A percentile compares a stretch with the other conserved stretches of the same genome.
Conservation (phyloP, 208 protist species). For the Wallacemonas rigidus region DNA sequence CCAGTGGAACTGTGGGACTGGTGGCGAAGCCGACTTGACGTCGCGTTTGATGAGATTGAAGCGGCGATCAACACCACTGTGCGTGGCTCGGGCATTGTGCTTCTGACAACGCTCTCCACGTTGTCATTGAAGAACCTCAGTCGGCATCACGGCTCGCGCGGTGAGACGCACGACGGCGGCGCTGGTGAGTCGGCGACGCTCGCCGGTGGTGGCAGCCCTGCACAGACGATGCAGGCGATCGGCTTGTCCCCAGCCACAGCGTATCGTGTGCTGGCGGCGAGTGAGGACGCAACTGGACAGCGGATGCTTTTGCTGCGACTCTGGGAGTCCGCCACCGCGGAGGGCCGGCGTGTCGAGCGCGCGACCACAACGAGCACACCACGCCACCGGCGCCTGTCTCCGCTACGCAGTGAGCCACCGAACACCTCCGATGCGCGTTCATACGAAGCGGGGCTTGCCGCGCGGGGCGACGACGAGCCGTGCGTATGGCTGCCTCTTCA, state of each 20-base stretch:
- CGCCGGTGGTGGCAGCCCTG: no score
- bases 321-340: constrained; percentile 28
- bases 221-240: neutral
- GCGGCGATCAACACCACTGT: constrained; percentile 46
- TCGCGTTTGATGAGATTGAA: constrained; percentile 57
- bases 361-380: constrained; percentile 7
- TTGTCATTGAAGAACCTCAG: neutral
- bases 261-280: constrained; percentile 62
- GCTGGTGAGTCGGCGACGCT: neutral
- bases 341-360: neutral
- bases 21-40: constrained; percentile 33
- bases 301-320: constrained; percentile 49
- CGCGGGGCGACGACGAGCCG: constrained; percentile 10
- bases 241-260: constrained; percentile 38
- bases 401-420: constrained; percentile 12
- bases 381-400: constrained; percentile 17
- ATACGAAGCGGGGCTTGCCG: constrained; percentile 1
- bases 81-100: constrained; percentile 51
- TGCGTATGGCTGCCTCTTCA: constrained; percentile 53
- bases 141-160: neutral
- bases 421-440: neutral
- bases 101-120: constrained; percentile 42
- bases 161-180: neutral
- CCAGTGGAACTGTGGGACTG: constrained; percentile 70
- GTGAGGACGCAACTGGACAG: constrained; percentile 36